phyloP scores from a whole-genome alignment of 2,329 filamentous ascomycete genomes.

The Sarocladium oryzae region DNA sequence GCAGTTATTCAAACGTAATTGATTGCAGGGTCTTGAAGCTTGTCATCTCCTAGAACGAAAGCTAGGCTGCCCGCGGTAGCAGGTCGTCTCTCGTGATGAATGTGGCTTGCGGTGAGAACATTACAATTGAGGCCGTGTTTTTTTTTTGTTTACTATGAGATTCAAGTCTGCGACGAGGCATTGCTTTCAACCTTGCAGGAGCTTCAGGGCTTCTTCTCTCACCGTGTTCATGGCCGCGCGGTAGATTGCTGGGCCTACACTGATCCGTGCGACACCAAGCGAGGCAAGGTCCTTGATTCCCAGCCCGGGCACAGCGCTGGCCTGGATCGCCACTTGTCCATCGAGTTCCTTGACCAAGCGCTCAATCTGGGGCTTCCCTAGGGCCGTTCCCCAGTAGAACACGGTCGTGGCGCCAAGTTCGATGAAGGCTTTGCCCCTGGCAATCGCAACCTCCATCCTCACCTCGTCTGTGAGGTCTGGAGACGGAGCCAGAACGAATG shows the following conservation, averaged over 20 bases:
- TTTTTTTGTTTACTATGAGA: no score
- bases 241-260: conserved; percentile 44
- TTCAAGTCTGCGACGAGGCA: no score
- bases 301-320: conserved; percentile 27
- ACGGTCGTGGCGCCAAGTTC: conserved; percentile 51
- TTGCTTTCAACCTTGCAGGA: conserved; percentile 21
- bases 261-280: conserved; percentile 49
- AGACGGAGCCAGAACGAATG: conserved; percentile 31
- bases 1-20: no score
- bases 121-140: no score
- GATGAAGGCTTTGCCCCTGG: conserved; percentile 49
- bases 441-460: conserved; percentile 40
- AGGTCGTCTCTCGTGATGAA: no score
- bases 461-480: conserved; percentile 23
- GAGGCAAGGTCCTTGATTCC: conserved; percentile 36
- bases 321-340: conserved; percentile 42
- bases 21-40: no score
- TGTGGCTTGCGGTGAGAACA: no score
- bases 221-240: conserved; percentile 31
- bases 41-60: no score
- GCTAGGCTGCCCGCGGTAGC: no score
- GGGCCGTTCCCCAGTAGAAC: conserved; percentile 53
- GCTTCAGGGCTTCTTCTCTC: conserved; percentile 25
- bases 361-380: conserved; percentile 33
- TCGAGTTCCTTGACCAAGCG: conserved; percentile 40